These are phyloP conservation scores for Collybia nuda DNA, from an alignment of 768 basidiomycete genomes.

Conservation along the genomic window DNA sequence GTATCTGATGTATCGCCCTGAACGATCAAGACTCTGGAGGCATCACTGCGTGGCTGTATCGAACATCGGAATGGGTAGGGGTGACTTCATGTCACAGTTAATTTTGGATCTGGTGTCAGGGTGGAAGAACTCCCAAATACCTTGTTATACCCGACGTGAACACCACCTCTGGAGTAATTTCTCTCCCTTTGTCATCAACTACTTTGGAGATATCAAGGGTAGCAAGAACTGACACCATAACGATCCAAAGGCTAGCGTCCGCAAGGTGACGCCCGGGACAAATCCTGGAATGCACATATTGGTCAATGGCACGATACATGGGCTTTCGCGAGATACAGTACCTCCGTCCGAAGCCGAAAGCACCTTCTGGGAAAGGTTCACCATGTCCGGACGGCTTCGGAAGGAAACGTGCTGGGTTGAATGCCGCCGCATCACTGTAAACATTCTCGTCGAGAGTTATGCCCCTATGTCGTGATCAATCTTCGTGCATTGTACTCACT, in stretches of 20 bases:
- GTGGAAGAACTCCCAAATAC: conserved; percentile 11
- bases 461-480: conserved; percentile 23
- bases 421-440: conserved; percentile 37
- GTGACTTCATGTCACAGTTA: not conserved
- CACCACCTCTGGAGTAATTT: conserved; percentile 30
- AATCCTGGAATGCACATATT: conserved; percentile 15
- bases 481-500: not conserved
- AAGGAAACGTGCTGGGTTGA: conserved; percentile 41
- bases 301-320: conserved; percentile 3
- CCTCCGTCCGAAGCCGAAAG: conserved; percentile 20
- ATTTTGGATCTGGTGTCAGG: not conserved
- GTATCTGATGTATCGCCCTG: too few relatives aligned
- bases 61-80: conserved; percentile 3
- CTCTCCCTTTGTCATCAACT: conserved; percentile 25
- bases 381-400: conserved; percentile 11
- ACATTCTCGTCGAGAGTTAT: conserved; percentile 34
- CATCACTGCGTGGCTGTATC: conserved; percentile 2
- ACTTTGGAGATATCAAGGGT: conserved; percentile 33
- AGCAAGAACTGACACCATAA: conserved; percentile 15
- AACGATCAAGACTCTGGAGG: not conserved
- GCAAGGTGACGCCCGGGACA: conserved; percentile 44
- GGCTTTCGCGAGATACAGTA: not conserved
- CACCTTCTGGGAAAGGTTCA: conserved; percentile 4
- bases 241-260: conserved; percentile 32
- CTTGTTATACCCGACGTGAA: conserved; percentile 28